Evolutionary conservation across 345 rosid species (phyloP).

Genomic region (Laguncularia racemosa): DNA sequence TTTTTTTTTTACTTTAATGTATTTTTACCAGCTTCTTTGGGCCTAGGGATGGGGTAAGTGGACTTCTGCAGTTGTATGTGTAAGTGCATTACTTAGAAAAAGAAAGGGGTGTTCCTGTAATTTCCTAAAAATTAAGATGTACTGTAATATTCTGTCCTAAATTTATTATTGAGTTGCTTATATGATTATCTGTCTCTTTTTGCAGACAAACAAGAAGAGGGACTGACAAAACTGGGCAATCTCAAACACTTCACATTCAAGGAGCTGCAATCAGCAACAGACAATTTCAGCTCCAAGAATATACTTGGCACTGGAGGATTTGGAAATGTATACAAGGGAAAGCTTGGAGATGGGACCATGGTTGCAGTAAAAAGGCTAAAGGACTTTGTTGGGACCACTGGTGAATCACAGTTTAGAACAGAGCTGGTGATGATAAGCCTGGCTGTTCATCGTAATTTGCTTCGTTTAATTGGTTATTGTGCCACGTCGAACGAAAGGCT

Average conservation of each 20-base stretch:
- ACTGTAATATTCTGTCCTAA: no score
- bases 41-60: no score
- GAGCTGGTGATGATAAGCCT: conserved; percentile 96
- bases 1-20: no score
- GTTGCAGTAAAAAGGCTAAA: conserved; percentile 87
- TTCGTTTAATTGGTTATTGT: conserved; percentile 75
- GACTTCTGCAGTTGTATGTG: no score
- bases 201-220: conserved; percentile 73
- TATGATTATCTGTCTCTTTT: neutral
- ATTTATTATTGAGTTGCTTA: no score
- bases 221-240: conserved; percentile 60
- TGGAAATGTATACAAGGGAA: conserved; percentile 92
- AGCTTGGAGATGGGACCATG: conserved; percentile 58
- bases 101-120: no score
- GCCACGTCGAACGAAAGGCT: conserved; percentile 69
- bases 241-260: conserved; percentile 74
- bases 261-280: conserved; percentile 75
- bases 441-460: conserved; percentile 85
- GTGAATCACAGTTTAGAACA: conserved; percentile 83
- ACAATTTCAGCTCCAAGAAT: conserved; percentile 69
- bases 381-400: conserved; percentile 63
- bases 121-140: no score
- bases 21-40: no score
- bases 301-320: conserved; percentile 93
- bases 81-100: no score